phyloP scores from a whole-genome alignment of 306 rosid species.

The Erythrophleum fordii region DNA sequence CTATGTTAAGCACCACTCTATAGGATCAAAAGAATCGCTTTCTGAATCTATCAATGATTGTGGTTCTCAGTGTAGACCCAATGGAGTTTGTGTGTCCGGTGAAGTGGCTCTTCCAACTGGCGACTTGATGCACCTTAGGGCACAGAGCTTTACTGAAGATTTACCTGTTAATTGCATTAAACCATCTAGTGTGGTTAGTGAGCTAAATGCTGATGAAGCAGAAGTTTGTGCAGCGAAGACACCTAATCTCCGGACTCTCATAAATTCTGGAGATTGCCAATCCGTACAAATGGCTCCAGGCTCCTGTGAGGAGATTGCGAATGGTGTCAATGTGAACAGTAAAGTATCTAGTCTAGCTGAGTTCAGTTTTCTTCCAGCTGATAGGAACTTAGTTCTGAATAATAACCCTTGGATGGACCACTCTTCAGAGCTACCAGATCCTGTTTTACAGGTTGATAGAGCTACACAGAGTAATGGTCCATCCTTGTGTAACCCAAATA shows the following conservation, averaged over 20 bases:
- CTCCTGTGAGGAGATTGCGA: slow-evolving; percentile 31
- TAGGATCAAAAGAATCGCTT: slow-evolving; percentile 23
- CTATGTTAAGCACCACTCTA: slow-evolving; percentile 27
- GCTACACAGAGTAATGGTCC: slow-evolving; percentile 40
- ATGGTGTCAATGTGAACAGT: slow-evolving; percentile 29
- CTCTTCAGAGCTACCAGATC: slow-evolving; percentile 42
- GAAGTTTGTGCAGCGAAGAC: slow-evolving; percentile 32
- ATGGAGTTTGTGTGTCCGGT: slow-evolving; percentile 32
- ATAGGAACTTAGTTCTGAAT: slow-evolving; percentile 30
- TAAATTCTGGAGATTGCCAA: slow-evolving; percentile 44
- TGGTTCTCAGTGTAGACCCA: slow-evolving; percentile 33
- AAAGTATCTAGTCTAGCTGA: slow-evolving; percentile 27
- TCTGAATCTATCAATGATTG: slow-evolving; percentile 30
- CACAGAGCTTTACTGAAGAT: slow-evolving; percentile 33
- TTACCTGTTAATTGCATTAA: slow-evolving; percentile 35
- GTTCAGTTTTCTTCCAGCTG: slow-evolving; percentile 26
- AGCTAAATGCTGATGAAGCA: slow-evolving; percentile 32
- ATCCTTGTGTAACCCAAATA: slow-evolving; percentile 43
- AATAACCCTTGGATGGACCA: slow-evolving; percentile 25
- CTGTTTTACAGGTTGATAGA: slow-evolving; percentile 48
- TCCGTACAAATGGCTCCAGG: slow-evolving; percentile 31
- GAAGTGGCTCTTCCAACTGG: slow-evolving; percentile 36
- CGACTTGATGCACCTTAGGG: slow-evolving; percentile 11
- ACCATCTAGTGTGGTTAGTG: slow-evolving; percentile 25
- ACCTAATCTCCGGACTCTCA: slow-evolving; percentile 21